phyloP scores from a whole-genome alignment of 352 stramenopile genomes.

The Phytophthora litchii region DNA sequence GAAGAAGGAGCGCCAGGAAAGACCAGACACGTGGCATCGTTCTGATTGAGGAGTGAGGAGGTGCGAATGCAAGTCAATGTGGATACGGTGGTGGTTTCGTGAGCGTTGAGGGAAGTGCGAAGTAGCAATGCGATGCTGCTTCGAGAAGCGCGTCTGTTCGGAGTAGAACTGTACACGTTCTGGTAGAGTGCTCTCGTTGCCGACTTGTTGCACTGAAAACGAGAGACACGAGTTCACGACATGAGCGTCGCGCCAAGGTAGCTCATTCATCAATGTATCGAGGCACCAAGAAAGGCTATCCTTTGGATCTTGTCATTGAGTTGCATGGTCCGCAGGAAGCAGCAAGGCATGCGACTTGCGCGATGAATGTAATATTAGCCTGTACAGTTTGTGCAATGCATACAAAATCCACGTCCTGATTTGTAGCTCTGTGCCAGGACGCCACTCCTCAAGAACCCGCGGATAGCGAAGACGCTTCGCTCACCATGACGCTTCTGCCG shows the following conservation, averaged over 20 bases:
- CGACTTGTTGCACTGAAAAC: no score
- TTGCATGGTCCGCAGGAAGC: neutral
- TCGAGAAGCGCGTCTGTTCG: no score
- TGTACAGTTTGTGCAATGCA: neutral
- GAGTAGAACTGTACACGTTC: no score
- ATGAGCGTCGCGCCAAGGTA: no score
- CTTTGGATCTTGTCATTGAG: no score
- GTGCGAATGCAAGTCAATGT: neutral
- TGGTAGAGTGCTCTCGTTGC: no score
- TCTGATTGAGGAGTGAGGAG: conserved; percentile 16
- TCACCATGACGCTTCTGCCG: neutral
- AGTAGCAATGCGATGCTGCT: no score
- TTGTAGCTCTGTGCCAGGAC: neutral
- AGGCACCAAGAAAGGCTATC: no score
- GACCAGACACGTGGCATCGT: conserved; percentile 18
- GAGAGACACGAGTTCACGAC: no score
- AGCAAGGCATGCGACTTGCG: neutral
- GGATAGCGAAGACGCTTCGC: neutral
- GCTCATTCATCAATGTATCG: no score
- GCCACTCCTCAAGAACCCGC: neutral
- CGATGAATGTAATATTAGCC: neutral
- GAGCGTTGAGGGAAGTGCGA: neutral
- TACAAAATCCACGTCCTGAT: neutral
- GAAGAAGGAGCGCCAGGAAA: conserved; percentile 1
- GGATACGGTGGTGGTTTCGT: neutral